Percentiles rank a stretch among this genome's conserved stretches.
Evolutionary conservation across 257 asterid genomes (phyloP).

Genomic region (Verbena officinalis): DNA sequence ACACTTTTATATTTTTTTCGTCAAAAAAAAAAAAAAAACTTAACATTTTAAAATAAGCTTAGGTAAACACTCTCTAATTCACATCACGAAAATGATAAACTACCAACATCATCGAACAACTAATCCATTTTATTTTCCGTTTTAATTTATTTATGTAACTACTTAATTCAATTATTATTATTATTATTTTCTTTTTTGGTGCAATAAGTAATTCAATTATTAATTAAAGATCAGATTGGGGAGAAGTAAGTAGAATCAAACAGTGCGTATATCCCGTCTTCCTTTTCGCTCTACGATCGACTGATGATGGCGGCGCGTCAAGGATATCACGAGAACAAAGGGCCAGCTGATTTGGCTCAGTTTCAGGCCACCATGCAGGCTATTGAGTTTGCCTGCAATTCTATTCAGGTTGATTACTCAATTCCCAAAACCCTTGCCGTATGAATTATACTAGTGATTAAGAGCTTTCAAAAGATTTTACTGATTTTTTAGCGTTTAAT

Average conservation of each 20-base stretch:
- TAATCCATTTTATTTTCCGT: no score
- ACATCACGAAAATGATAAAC: no score
- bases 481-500: background rate
- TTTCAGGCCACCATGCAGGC: slow-evolving; percentile 86
- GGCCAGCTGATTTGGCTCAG: slow-evolving; percentile 61
- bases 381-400: slow-evolving; percentile 81
- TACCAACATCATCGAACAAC: no score
- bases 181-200: no score
- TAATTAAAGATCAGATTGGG: background rate
- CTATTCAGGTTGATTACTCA: slow-evolving; percentile 64
- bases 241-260: background rate
- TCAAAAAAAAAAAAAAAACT: no score
- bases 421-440: slow-evolving; percentile 28
- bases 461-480: background rate
- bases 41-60: no score
- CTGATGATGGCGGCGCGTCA: slow-evolving; percentile 47
- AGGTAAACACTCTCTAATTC: no score
- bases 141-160: no score
- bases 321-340: slow-evolving; percentile 45
- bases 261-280: background rate
- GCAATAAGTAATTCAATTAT: no score
- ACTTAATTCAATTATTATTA: no score
- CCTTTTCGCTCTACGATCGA: background rate
- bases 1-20: no score
- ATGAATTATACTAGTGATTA: background rate